Percentiles rank a stretch among this genome's conserved stretches.
These are phyloP conservation scores for Eucalyptus sp. DNA, from an alignment of 345 rosid genomes.

Conservation along the genomic window DNA sequence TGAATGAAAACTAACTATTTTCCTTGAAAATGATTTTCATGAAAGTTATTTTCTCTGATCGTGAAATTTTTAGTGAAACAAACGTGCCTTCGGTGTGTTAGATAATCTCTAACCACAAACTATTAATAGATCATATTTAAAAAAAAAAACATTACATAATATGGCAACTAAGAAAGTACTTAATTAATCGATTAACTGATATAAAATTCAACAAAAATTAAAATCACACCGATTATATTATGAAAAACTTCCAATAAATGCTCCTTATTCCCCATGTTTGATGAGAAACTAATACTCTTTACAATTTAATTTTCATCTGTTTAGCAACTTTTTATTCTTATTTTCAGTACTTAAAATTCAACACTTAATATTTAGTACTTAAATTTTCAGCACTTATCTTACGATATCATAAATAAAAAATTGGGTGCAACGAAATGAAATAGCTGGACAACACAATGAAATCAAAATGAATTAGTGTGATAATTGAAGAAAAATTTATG, in stretches of 20 bases:
- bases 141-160: neutral
- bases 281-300: neutral
- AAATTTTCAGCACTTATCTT: neutral
- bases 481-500: neutral
- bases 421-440: neutral
- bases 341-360: too few relatives aligned
- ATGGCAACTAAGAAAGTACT: neutral
- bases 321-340: neutral
- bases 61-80: too few relatives aligned
- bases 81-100: fast-evolving
- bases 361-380: neutral
- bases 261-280: neutral
- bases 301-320: neutral
- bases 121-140: neutral
- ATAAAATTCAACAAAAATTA: neutral
- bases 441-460: neutral
- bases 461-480: too few relatives aligned
- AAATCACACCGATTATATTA: neutral
- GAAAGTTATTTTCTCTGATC: too few relatives aligned
- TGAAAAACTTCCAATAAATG: neutral
- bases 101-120: neutral
- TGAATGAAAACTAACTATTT: too few relatives aligned
- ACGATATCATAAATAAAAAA: neutral
- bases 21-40: too few relatives aligned
- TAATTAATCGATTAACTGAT: neutral